Evolutionary conservation across 257 asterid genomes (phyloP), one percentile per base, ranked within the genome.

Genomic region (Solanum gandarillasii): DNA sequence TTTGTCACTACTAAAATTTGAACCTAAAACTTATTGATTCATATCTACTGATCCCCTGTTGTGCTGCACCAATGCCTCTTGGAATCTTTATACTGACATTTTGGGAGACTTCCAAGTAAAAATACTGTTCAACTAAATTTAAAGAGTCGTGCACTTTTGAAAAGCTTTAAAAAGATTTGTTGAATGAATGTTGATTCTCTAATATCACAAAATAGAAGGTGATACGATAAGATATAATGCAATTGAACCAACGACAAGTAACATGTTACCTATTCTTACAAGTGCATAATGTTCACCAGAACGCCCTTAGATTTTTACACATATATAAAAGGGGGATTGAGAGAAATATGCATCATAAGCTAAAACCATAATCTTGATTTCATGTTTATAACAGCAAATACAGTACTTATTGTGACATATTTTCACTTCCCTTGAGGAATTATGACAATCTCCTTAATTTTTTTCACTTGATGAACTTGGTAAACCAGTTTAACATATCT

Each of bases 401-500:
- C 16, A 79, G n/a, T 41, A 79, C 39, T 43, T 43, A 79, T 78
- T 78, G 36, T 43, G 39, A 14, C 20, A 81, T 81, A 81, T 14
- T 9, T 62, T 81, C 39, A 46, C 9, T 81, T 81, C n/a, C n/a
- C 18, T 81, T 8, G 16, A 78, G 25, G 36, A 13, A 25, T 25
- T 78, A 43, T 41, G 6, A 43, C 5, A 79, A 79, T 79, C 5
- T 14, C 67, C 27, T 43, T 4, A 27, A 14, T 65, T 27, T 72
- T 34, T 14, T 88, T 92, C 62, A 94, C 75, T 93, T 93, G 88
- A 94, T 58, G 72, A 93, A 86, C 52, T 91, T 92, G 18, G 70
- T 86, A 25, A 95, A 90, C 98, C 96, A 95, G 41, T 92, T 90
- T 58, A 94, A 23, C 94, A 92, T 85, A 91, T 95, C 96, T 81